These are phyloP conservation scores for Zygnema cylindricum DNA, from an alignment of 139 green algal genomes.

Conservation along the genomic window DNA sequence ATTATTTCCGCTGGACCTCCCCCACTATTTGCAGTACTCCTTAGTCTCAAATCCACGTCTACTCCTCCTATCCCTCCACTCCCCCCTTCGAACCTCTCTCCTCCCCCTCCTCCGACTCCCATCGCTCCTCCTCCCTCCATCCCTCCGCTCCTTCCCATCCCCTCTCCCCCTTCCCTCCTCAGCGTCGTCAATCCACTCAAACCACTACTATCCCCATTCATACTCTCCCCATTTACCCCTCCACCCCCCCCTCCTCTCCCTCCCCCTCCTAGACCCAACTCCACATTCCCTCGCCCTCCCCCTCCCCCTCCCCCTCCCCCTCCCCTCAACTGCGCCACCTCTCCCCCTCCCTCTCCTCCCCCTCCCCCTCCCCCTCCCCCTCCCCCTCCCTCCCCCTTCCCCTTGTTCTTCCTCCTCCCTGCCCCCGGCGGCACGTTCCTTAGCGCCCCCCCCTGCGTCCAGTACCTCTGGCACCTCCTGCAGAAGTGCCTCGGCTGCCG, in stretches of 20 bases:
- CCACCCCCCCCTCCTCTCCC: not conserved
- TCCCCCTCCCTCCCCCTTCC: no score
- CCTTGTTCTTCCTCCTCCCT: constrained; percentile 82
- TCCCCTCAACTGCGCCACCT: no score
- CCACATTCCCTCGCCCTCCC: no score
- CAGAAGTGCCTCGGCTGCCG: constrained; percentile 92
- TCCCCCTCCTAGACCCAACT: no score
- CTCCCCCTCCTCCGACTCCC: no score
- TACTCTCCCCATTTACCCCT: not conserved
- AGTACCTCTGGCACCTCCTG: constrained; percentile 83
- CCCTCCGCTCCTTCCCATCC: no score
- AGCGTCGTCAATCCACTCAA: not conserved
- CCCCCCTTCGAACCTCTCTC: not conserved
- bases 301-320: no score
- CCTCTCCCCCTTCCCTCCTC: not conserved
- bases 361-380: no score
- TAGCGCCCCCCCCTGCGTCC: constrained; percentile 88
- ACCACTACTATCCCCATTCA: no score
- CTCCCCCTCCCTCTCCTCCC: not conserved
- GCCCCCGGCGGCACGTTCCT: constrained; percentile 87
- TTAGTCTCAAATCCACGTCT: not conserved
- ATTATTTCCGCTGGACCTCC: not conserved
- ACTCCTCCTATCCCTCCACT: not conserved
- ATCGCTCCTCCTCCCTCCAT: not conserved
- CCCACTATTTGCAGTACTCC: not conserved